phyloP scores from a whole-genome alignment of 2,329 filamentous ascomycete species.

The Erysiphe pulchra region DNA sequence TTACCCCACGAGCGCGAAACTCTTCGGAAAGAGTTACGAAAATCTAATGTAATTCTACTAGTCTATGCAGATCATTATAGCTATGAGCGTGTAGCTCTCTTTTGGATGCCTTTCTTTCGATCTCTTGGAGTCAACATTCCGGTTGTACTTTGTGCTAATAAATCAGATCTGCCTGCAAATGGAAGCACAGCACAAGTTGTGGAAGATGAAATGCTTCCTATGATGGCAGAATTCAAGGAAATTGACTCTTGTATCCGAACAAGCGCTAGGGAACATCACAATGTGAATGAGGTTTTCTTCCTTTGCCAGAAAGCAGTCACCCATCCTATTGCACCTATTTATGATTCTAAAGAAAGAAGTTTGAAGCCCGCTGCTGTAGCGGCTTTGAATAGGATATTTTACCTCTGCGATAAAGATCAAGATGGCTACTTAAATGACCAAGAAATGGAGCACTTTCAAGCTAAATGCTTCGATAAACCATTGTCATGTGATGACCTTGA shows the following conservation, averaged over 20 bases:
- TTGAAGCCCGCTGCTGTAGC: constrained; percentile 76
- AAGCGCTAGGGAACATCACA: constrained; percentile 73
- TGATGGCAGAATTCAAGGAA: constrained; percentile 97
- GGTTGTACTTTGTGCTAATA: constrained; percentile 90
- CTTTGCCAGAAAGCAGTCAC: constrained; percentile 96
- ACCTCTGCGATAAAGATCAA: constrained; percentile 86
- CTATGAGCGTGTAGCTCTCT: constrained; percentile 87
- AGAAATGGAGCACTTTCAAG: constrained; percentile 78
- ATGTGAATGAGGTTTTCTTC: constrained; percentile 92
- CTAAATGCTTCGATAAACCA: constrained; percentile 74
- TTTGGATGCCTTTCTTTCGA: constrained; percentile 97
- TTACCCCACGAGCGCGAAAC: constrained; percentile 79
- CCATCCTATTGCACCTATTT: constrained; percentile 85
- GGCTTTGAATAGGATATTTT: constrained; percentile 76
- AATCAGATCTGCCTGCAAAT: constrained; percentile 62
- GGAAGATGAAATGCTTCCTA: constrained; percentile 90
- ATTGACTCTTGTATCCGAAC: constrained; percentile 95
- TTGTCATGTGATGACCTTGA: constrained; percentile 57
- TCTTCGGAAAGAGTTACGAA: constrained; percentile 79
- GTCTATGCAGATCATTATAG: constrained; percentile 98
- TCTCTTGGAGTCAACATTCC: constrained; percentile 96
- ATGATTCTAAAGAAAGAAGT: constrained; percentile 76
- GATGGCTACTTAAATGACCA: constrained; percentile 76
- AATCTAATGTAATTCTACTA: constrained; percentile 86
- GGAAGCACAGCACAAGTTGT: constrained; percentile 54